Conservation (phyloP, 768 basidiomycete genomes). For the Rhodotorula taiwanensis region DNA sequence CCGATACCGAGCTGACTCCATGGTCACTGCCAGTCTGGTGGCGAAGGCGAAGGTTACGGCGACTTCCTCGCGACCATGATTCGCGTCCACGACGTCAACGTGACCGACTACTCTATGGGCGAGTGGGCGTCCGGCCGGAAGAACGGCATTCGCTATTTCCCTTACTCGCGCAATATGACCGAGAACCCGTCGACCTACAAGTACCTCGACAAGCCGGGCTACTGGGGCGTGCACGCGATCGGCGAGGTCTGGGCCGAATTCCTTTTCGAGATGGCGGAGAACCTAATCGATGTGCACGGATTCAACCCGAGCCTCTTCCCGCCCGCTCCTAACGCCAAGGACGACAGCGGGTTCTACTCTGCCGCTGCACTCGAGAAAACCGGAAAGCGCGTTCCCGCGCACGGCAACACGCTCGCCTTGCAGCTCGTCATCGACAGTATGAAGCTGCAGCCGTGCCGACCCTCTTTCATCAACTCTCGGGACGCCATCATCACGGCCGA, state of each 20-base stretch:
- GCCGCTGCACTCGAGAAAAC: conserved; percentile 45
- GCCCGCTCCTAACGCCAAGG: conserved; percentile 52
- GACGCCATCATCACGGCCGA: conserved; percentile 54
- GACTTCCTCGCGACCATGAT: conserved; percentile 74
- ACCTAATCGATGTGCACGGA: conserved; percentile 38
- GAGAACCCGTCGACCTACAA: conserved; percentile 27
- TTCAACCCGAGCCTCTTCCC: conserved; percentile 58
- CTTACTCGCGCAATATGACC: conserved; percentile 55
- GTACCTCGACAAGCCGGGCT: conserved; percentile 78
- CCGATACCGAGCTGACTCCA: neutral
- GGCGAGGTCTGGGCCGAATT: conserved; percentile 86
- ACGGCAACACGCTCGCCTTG: conserved; percentile 71
- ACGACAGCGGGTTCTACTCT: conserved; percentile 60
- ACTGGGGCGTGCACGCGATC: conserved; percentile 66
- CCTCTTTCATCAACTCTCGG: conserved; percentile 44
- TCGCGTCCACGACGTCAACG: conserved; percentile 45
- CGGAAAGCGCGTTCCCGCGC: conserved; percentile 66
- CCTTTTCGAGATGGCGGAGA: conserved; percentile 45
- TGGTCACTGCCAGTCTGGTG: conserved; percentile 48
- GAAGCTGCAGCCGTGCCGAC: conserved; percentile 91
- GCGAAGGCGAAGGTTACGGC: conserved; percentile 60
- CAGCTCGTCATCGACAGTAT: conserved; percentile 78
- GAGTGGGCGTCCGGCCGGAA: conserved; percentile 79
- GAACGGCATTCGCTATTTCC: conserved; percentile 52
- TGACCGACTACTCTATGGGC: conserved; percentile 32